phyloP scores from a whole-genome alignment of 2,329 filamentous ascomycete genomes.

The Colletotrichum melonis region DNA sequence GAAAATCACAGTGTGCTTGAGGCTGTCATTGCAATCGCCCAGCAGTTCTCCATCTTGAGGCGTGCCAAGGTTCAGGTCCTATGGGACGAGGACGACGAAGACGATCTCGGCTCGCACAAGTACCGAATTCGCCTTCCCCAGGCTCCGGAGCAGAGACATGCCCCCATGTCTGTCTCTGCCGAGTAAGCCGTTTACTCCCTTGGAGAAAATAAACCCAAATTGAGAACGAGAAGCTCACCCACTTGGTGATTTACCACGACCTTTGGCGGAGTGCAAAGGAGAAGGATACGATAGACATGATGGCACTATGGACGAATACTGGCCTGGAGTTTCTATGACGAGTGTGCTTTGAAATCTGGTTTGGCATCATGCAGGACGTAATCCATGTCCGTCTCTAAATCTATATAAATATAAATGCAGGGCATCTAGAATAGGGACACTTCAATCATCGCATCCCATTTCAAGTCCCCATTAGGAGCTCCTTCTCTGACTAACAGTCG shows the following conservation, averaged over 20 bases:
- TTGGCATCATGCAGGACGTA: background rate
- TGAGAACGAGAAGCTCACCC: background rate
- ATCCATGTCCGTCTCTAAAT: background rate
- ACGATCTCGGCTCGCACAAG: constrained; percentile 19
- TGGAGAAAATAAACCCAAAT: background rate
- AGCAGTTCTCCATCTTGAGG: constrained; percentile 25
- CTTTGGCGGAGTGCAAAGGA: background rate
- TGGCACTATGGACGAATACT: background rate
- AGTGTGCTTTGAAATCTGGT: background rate
- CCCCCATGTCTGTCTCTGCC: constrained; percentile 16
- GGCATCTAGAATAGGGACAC: background rate
- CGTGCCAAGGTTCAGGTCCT: constrained; percentile 19
- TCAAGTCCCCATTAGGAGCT: background rate
- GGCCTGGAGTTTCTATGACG: background rate
- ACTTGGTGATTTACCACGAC: too few species aligned
- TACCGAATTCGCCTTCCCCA: constrained; percentile 31
- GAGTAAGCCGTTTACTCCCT: background rate
- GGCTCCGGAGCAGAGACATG: constrained; percentile 17
- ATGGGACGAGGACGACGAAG: constrained; percentile 21
- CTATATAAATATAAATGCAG: background rate
- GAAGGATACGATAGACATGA: background rate
- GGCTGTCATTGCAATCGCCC: constrained; percentile 8
- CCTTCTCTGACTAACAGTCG: background rate
- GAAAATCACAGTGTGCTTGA: background rate
- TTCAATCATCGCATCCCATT: constrained; percentile 20